These are phyloP conservation scores for Glycine latifolia DNA, from an alignment of 306 rosid genomes.

Conservation along the genomic window DNA sequence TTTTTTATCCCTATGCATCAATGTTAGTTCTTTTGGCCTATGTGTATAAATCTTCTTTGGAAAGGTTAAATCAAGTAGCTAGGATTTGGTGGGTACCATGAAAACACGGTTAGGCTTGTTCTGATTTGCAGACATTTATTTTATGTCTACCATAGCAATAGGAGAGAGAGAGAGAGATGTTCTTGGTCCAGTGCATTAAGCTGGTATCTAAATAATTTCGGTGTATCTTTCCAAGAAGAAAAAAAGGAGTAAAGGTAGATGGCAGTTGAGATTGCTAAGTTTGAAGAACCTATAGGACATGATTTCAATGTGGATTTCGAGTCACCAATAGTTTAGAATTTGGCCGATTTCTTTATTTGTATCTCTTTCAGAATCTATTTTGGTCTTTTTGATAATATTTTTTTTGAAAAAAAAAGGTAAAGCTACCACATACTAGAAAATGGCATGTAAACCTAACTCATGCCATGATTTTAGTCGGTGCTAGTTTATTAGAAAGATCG, in stretches of 20 bases:
- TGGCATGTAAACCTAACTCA: neutral
- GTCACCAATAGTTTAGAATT: neutral
- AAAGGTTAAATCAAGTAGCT: slow-evolving; percentile 13
- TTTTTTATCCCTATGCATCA: neutral
- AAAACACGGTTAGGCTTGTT: neutral
- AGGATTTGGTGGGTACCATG: slow-evolving; percentile 25
- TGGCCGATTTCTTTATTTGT: neutral
- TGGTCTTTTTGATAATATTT: neutral
- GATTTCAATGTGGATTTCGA: neutral
- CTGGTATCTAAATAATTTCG: neutral
- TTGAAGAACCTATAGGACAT: neutral
- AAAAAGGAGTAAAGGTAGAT: neutral
- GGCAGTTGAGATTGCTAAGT: slow-evolving; percentile 4
- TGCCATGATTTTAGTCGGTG: neutral
- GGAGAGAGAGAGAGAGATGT: neutral
- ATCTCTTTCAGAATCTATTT: neutral
- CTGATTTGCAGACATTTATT: neutral
- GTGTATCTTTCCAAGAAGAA: neutral
- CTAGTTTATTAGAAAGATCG: neutral
- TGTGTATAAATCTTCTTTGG: neutral
- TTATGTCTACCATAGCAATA: neutral
- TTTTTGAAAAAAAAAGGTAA: neutral
- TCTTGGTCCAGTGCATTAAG: neutral
- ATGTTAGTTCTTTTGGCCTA: neutral
- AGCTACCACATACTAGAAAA: neutral